A percentile compares a stretch with the other conserved stretches of the same genome.
These are phyloP conservation scores for Anisodus tanguticus DNA, from an alignment of 257 asterid genomes.

Conservation along the genomic window DNA sequence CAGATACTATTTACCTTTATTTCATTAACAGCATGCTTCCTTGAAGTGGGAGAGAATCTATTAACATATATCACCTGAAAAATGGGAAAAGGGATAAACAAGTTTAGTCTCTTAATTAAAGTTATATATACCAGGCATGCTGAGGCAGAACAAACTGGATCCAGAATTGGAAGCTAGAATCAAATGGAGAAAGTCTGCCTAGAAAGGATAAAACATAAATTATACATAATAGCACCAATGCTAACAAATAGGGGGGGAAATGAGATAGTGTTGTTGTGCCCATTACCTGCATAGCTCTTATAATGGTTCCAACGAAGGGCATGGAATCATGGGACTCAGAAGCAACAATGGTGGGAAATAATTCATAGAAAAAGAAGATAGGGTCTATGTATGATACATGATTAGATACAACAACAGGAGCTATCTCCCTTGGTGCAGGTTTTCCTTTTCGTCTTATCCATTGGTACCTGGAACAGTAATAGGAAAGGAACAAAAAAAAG, in stretches of 20 bases:
- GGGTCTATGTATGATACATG: constrained; percentile 94
- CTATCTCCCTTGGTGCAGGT: constrained; percentile 90
- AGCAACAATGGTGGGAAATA: constrained; percentile 91
- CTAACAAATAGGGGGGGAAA: neutral
- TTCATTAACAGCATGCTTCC: constrained; percentile 88
- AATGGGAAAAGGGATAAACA: constrained; percentile 29
- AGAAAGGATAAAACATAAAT: constrained; percentile 14
- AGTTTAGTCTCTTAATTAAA: constrained; percentile 27
- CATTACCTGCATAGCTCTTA: constrained; percentile 97
- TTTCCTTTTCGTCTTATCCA: constrained; percentile 94
- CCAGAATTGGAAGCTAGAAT: constrained; percentile 10
- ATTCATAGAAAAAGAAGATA: constrained; percentile 92
- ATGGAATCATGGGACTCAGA: constrained; percentile 95
- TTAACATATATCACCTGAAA: constrained; percentile 90
- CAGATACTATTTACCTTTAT: constrained; percentile 79
- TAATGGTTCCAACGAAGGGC: constrained; percentile 98
- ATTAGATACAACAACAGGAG: constrained; percentile 93
- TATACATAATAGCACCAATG: constrained; percentile 5
- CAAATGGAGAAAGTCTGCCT: constrained; percentile 4
- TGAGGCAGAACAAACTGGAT: constrained; percentile 24
- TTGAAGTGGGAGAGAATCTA: constrained; percentile 85
- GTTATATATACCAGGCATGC: constrained; percentile 25
- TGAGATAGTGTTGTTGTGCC: neutral
- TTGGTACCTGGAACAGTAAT: constrained; percentile 70
- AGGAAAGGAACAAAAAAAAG: neutral